These are phyloP conservation scores for Aspergillus viridinutans DNA, from an alignment of 2,329 filamentous ascomycete species.

Conservation along the genomic window DNA sequence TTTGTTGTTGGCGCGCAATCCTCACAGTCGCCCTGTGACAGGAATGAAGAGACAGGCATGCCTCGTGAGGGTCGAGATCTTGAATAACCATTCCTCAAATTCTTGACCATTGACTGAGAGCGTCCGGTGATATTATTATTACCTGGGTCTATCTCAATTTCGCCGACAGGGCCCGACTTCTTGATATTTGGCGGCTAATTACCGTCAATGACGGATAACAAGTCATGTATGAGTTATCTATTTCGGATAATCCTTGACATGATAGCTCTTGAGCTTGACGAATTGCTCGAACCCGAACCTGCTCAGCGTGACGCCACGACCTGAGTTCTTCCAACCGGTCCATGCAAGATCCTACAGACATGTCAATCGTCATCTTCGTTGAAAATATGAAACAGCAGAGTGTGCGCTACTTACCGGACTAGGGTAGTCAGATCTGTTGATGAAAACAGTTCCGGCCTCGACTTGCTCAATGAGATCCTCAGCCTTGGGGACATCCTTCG, in stretches of 20 bases:
- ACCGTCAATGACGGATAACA: background rate
- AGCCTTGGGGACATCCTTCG: constrained; percentile 73
- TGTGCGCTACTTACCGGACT: constrained; percentile 65
- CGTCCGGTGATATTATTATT: background rate
- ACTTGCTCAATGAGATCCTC: constrained; percentile 73
- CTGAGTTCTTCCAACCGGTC: constrained; percentile 97
- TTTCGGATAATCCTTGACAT: constrained; percentile 74
- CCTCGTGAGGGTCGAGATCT: background rate
- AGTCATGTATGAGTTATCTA: constrained; percentile 17
- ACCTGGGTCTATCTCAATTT: background rate
- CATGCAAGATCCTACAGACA: constrained; percentile 73
- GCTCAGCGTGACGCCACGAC: constrained; percentile 84
- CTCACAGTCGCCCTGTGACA: background rate
- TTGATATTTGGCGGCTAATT: background rate
- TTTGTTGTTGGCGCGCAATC: background rate
- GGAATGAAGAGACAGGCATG: background rate
- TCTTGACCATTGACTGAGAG: background rate
- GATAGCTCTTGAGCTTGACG: constrained; percentile 92
- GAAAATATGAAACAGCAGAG: background rate
- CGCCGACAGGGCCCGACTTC: background rate
- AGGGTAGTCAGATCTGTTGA: constrained; percentile 90
- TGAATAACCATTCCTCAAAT: background rate
- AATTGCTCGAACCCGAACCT: constrained; percentile 93
- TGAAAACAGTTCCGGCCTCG: constrained; percentile 92
- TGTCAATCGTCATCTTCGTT: background rate